Evolutionary conservation across 208 protist species (phyloP), one percentile per base, ranked within the genome.

Genomic region (Acanthamoeba triangularis): DNA sequence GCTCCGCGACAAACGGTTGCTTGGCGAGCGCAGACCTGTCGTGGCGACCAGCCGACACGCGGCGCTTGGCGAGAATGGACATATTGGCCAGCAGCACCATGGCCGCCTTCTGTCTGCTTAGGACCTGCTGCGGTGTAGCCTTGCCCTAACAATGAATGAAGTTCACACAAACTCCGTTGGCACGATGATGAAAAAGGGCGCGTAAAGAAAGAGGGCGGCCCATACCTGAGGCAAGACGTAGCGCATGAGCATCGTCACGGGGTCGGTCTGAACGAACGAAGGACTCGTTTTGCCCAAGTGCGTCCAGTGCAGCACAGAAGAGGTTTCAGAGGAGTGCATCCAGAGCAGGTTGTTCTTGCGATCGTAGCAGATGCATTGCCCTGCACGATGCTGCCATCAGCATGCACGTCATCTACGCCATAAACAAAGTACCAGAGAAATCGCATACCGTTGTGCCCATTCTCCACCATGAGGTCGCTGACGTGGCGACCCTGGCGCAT

Each of bases 161-260:
- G 1, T 30, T 30, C 30, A 11, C 30, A 33, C 7, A 1, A 35
- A 37, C 13, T n/a, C 1, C 4, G 30, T 49, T 49, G 14, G 44
- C 14, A n/a, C 11, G 28, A 16, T 16, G 63, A 0, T 23, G 63
- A 8, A 33, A 69, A 1, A n/a, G 63, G n/a, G 63, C 16, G n/a
- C 3, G 7, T 0, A 59, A 59, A 33, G 14, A 56, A 59, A 59
- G 47, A 0, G 20, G 54, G 13, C 23, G 54, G 59, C 3, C 35
- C 54, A 85, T 35, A 85, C 76, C 76, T 88, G 80, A 41, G 80
- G 80, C 28, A 88, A 44, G 5, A 88, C 80, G 52, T 88, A 88
- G 44, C 80, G 80, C 80, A 88, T 88, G 80, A 88, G 80, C 80
- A 88, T 88, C 52, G 80, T 88, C 28, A 88, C 52, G 41, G 80